Base-by-base conservation (phyloP, 371 early-diverging fungal species). In the Mortierella sp. region DNA sequence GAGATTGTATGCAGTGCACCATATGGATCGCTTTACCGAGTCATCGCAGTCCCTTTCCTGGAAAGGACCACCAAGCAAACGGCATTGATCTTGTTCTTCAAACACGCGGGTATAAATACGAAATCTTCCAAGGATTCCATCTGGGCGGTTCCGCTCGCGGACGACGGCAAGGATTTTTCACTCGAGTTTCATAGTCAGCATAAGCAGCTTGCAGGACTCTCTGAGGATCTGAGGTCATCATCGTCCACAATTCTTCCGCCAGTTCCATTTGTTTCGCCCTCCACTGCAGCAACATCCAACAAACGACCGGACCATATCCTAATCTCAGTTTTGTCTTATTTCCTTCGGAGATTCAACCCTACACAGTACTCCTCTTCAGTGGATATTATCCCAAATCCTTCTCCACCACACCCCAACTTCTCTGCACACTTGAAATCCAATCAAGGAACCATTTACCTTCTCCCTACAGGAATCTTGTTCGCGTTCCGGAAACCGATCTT, bases 131-230 rank as follows among this genome's bases (percentile, higher is more conserved):
- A 80, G 70, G 81, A 80, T 39, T 73, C 76, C 24, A 72, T 80
- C 62, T 80, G 81, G 81, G 81, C 67, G 1, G 70, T 80, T 12
- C 73, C 81, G 0, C 62, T 80, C 28, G 51, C 76, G 0, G 81
- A 80, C n/a, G 81, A 80, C 20, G 81, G 81, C 70, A 80, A 80
- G 66, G 81, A 80, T 52, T 72, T 80, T 28, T 18, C 70, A 5
- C 35, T 80, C 10, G 67, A 72, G 12, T 69, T 62, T 51, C 57
- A 70, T 64, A 32, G 47, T 1, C 51, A 63, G 12, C 68, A 74
- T 40, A 40, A 61, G 14, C 55, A 52, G 16, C 71, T 74, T 5
- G 65, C 59, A 28, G 79, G 73, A 2, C 45, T 78, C 3, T 16
- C 57, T 0, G 62, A 62, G 8, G 79, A 79, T 64, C 55, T 79